Conservation (phyloP, 371 early-diverging fungal genomes). For the Umbelopsis sp. region DNA sequence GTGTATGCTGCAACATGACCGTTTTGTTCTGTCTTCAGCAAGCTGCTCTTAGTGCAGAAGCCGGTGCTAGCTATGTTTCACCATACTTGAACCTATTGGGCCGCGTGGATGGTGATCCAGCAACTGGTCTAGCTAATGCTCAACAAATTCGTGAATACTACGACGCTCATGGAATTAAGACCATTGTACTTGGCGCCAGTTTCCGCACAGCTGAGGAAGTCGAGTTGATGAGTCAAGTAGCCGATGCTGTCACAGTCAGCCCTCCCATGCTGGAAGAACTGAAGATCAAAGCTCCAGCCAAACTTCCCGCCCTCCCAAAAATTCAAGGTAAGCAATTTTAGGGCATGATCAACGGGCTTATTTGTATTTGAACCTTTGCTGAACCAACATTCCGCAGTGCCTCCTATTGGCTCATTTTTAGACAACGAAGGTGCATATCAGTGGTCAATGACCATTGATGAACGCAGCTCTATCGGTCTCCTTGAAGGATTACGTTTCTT, state of each 20-base stretch:
- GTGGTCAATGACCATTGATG: constrained; percentile 13
- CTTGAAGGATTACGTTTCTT: constrained; percentile 16
- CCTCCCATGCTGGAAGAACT: constrained; percentile 15
- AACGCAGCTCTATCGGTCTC: background rate
- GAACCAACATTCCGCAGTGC: background rate
- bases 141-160: constrained; percentile 18
- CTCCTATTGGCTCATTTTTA: background rate
- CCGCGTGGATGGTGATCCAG: constrained; percentile 10
- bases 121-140: background rate
- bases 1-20: constrained; percentile 16
- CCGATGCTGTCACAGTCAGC: constrained; percentile 14
- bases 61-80: constrained; percentile 13
- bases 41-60: constrained; percentile 12
- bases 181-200: constrained; percentile 13
- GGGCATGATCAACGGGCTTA: too few species aligned
- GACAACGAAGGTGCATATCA: constrained; percentile 10
- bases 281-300: constrained; percentile 2
- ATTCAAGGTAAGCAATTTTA: background rate
- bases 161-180: constrained; percentile 16
- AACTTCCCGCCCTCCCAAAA: background rate
- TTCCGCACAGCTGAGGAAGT: constrained; percentile 15
- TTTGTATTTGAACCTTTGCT: background rate
- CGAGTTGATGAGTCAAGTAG: constrained; percentile 1
- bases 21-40: constrained; percentile 18
- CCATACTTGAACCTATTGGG: constrained; percentile 17